Percentiles rank a stretch among this genome's conserved stretches.
Evolutionary conservation across 495 filamentous ascomycete genomes (phyloP).

Genomic region (Neurospora sp.): DNA sequence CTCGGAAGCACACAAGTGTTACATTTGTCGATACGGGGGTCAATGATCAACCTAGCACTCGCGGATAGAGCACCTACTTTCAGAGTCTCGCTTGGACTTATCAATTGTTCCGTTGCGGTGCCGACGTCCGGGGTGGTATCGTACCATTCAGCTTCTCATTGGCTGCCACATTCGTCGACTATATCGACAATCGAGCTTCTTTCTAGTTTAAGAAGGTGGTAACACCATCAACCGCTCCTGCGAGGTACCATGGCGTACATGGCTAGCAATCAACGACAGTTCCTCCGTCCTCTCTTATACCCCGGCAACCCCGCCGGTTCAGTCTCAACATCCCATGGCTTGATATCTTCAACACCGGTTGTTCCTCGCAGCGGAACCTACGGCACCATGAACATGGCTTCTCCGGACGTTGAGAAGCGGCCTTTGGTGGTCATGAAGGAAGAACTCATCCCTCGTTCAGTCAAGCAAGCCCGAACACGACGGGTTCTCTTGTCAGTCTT

Average conservation of each 20-base stretch:
- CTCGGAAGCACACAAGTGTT: neutral
- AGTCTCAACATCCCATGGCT: neutral
- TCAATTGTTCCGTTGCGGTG: neutral
- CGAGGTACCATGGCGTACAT: neutral
- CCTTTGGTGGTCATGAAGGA: neutral
- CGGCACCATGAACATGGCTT: constrained; percentile 5
- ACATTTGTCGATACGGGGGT: neutral
- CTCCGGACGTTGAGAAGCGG: constrained; percentile 8
- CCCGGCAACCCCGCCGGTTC: neutral
- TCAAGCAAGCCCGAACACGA: neutral
- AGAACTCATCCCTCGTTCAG: neutral
- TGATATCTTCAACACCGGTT: neutral
- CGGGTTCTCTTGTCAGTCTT: neutral
- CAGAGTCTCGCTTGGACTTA: neutral
- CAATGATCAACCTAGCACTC: neutral
- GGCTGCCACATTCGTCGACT: neutral
- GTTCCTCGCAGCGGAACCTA: neutral
- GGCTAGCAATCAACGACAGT: neutral
- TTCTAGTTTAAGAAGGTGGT: neutral
- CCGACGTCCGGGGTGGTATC: neutral
- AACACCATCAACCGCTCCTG: neutral
- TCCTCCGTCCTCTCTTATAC: neutral
- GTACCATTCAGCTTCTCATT: neutral
- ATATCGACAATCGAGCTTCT: neutral
- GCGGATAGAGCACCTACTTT: neutral